A percentile compares a stretch with the other conserved stretches of the same genome.
Conservation (phyloP, 306 rosid species). For the Hippophae rhamnoides region DNA sequence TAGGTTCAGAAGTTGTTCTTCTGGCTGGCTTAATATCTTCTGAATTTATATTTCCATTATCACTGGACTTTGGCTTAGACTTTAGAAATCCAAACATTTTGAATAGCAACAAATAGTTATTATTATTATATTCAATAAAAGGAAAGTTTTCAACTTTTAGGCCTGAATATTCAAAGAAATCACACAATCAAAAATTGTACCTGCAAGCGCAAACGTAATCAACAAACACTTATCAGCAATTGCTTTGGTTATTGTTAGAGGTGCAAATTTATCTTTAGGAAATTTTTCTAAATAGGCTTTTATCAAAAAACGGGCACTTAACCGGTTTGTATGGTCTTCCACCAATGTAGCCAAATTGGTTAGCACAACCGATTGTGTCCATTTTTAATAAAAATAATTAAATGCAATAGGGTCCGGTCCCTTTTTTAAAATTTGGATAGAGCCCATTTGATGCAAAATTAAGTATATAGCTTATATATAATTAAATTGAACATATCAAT, state of each 20-base stretch:
- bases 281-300: too few relatives aligned
- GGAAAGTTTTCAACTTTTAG: neutral
- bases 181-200: neutral
- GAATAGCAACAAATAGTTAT: neutral
- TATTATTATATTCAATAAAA: neutral
- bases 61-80: constrained; percentile 38
- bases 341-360: too few relatives aligned
- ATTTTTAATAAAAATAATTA: too few relatives aligned
- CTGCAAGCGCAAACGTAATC: neutral
- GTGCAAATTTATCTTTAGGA: neutral
- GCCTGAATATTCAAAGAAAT: neutral
- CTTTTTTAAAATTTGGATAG: too few relatives aligned
- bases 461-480: too few relatives aligned
- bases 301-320: too few relatives aligned
- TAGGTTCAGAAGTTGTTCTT: constrained; percentile 65
- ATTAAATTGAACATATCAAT: too few relatives aligned
- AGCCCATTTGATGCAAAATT: too few relatives aligned
- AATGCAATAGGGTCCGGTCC: too few relatives aligned
- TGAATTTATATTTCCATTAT: constrained; percentile 26
- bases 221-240: neutral
- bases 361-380: too few relatives aligned
- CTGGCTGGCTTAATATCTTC: constrained; percentile 30
- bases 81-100: constrained; percentile 44
- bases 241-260: neutral
- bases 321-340: too few relatives aligned